These are phyloP conservation scores for Starmerella asiatica DNA, from an alignment of 805 yeast genomes.

Conservation along the genomic window DNA sequence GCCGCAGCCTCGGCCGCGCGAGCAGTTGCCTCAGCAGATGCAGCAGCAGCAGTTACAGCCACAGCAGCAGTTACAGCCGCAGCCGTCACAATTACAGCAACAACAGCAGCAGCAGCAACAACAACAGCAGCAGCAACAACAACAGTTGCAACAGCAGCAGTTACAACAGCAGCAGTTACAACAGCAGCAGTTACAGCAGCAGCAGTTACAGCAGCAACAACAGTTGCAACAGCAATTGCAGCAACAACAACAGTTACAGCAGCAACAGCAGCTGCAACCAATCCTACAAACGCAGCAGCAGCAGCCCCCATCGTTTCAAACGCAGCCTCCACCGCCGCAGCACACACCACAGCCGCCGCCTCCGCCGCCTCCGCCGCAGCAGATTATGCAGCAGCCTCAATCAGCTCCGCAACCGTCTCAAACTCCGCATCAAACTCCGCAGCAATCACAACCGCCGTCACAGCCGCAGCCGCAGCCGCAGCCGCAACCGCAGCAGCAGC, in stretches of 20 bases:
- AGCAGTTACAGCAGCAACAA: constrained; percentile 3
- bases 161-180: constrained; percentile 7
- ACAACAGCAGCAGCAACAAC: constrained; percentile 1
- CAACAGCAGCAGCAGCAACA: constrained; percentile 5
- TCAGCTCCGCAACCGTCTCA: not conserved
- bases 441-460: not conserved
- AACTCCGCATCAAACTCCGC: not conserved
- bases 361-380: not conserved
- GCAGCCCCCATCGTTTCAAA: constrained; percentile 21
- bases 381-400: not conserved
- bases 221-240: constrained; percentile 1
- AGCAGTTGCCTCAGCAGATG: not conserved
- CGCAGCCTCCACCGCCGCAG: constrained; percentile 24
- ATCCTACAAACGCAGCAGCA: constrained; percentile 4
- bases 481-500: not conserved
- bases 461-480: constrained; percentile 2
- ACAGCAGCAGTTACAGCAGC: constrained; percentile 3
- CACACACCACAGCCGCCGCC: constrained; percentile 5
- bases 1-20: not conserved
- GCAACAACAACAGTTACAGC: not conserved
- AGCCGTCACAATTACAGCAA: constrained; percentile 6
- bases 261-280: not conserved
- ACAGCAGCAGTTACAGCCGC: constrained; percentile 4
- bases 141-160: constrained; percentile 1
- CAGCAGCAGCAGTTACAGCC: constrained; percentile 3